Percentiles rank a stretch among this genome's conserved stretches.
These are phyloP conservation scores for Penicillium expansum DNA, from an alignment of 2,329 filamentous ascomycete species.

Conservation along the genomic window DNA sequence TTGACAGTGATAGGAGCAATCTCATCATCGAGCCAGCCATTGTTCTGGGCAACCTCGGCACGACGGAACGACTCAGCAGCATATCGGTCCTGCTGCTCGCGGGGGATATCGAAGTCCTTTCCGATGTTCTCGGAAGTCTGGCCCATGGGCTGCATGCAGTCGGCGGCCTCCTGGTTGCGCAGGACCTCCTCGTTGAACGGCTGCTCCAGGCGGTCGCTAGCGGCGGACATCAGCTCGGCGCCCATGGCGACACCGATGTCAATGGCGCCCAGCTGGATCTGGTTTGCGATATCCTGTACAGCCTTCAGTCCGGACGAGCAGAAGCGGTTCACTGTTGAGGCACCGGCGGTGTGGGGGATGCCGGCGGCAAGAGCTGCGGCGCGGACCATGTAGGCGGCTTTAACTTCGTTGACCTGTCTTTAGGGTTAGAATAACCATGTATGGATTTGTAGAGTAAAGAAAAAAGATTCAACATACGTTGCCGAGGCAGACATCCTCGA, in stretches of 20 bases:
- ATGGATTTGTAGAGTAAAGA: background rate
- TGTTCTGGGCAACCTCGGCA: slow-evolving; percentile 86
- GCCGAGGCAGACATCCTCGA: slow-evolving; percentile 88
- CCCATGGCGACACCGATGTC: slow-evolving; percentile 84
- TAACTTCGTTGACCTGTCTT: slow-evolving; percentile 68
- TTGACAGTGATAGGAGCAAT: slow-evolving; percentile 82
- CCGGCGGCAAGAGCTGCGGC: slow-evolving; percentile 86
- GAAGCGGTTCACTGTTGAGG: slow-evolving; percentile 87
- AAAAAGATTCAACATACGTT: slow-evolving; percentile 61
- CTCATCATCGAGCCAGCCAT: slow-evolving; percentile 89
- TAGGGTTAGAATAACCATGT: background rate
- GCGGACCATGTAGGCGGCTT: slow-evolving; percentile 87
- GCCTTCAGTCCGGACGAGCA: slow-evolving; percentile 96
- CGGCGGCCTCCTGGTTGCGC: slow-evolving; percentile 70
- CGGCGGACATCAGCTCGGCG: slow-evolving; percentile 80
- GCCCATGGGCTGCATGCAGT: slow-evolving; percentile 95
- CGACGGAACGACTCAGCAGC: slow-evolving; percentile 83
- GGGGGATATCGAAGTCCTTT: slow-evolving; percentile 78
- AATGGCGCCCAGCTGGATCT: slow-evolving; percentile 77
- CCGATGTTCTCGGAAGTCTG: slow-evolving; percentile 97
- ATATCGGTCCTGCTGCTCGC: slow-evolving; percentile 78
- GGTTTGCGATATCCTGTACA: slow-evolving; percentile 88
- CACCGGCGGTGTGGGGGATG: slow-evolving; percentile 84
- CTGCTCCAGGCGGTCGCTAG: slow-evolving; percentile 66
- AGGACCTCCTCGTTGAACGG: slow-evolving; percentile 78